phyloP scores from a whole-genome alignment of 805 yeast species.

The Lachancea sp. region DNA sequence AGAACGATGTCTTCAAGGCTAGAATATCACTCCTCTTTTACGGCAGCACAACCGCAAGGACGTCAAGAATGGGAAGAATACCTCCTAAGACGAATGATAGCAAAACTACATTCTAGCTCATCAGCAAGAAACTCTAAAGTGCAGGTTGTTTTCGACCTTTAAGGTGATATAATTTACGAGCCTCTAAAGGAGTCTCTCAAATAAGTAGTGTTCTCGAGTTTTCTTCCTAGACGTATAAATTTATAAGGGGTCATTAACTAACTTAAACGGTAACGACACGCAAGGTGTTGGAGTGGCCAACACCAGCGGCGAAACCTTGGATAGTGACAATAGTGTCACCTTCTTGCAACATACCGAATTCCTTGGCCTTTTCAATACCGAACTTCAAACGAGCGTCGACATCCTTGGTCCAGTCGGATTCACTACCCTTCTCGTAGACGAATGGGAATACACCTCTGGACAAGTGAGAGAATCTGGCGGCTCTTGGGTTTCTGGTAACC shows the following conservation, averaged over 20 bases:
- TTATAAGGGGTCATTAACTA: constrained; percentile 8
- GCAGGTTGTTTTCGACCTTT: constrained; percentile 4
- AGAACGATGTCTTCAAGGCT: constrained; percentile 20
- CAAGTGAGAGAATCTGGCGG: constrained; percentile 94
- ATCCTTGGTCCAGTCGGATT: constrained; percentile 89
- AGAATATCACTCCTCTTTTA: constrained; percentile 14
- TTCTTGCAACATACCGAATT: constrained; percentile 73
- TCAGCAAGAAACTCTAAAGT: background rate
- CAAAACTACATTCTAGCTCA: constrained; percentile 21
- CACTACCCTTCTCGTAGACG: constrained; percentile 55
- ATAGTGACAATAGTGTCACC: constrained; percentile 90
- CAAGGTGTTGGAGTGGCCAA: constrained; percentile 98
- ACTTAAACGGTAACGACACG: constrained; percentile 75
- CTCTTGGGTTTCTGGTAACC: constrained; percentile 91
- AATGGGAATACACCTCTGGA: constrained; percentile 99
- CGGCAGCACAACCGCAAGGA: constrained; percentile 10
- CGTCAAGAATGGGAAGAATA: constrained; percentile 31
- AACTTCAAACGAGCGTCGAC: constrained; percentile 90
- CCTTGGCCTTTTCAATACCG: constrained; percentile 87
- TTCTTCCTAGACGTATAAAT: constrained; percentile 8
- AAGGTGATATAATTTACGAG: no score
- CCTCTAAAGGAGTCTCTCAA: no score
- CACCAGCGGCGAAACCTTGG: constrained; percentile 98
- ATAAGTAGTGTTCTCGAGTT: no score
- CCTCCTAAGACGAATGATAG: constrained; percentile 21